A percentile compares a stretch with the other conserved stretches of the same genome.
These are phyloP conservation scores for Monascus purpureus DNA, from an alignment of 495 filamentous ascomycete species.

Conservation along the genomic window DNA sequence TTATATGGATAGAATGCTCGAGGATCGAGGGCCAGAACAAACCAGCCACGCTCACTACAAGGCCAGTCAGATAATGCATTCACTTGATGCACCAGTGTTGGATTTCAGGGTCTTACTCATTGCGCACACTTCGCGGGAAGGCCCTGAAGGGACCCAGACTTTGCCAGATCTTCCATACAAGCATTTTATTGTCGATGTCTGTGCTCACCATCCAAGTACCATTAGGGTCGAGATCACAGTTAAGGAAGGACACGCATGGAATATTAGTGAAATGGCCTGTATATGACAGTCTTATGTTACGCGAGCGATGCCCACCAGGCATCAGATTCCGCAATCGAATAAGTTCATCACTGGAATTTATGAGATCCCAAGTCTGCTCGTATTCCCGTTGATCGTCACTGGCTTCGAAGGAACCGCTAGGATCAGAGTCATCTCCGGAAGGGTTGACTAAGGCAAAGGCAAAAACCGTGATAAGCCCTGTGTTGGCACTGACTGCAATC, in stretches of 20 bases:
- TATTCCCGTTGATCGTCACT: conserved; percentile 13
- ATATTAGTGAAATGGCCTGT: conserved; percentile 49
- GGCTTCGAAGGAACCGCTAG: conserved; percentile 7
- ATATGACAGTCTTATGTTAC: conserved; percentile 28
- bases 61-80: no score
- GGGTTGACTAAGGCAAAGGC: conserved; percentile 49
- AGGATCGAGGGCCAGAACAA: conserved; percentile 36
- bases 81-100: no score
- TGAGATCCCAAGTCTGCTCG: conserved; percentile 23
- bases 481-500: conserved; percentile 72
- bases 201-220: conserved; percentile 61
- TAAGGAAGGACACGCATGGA: conserved; percentile 61
- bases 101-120: no score
- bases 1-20: conserved; percentile 24
- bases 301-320: conserved; percentile 19
- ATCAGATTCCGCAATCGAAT: conserved; percentile 14
- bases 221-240: conserved; percentile 43
- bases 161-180: conserved; percentile 55
- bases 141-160: no score
- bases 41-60: conserved; percentile 29
- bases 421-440: conserved; percentile 7
- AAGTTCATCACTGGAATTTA: conserved; percentile 14
- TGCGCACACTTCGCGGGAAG: no score
- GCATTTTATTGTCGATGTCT: conserved; percentile 53
- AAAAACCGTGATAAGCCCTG: conserved; percentile 50